Evolutionary conservation across 2,329 filamentous ascomycete species (phyloP).

Genomic region (Fusarium newnesense): DNA sequence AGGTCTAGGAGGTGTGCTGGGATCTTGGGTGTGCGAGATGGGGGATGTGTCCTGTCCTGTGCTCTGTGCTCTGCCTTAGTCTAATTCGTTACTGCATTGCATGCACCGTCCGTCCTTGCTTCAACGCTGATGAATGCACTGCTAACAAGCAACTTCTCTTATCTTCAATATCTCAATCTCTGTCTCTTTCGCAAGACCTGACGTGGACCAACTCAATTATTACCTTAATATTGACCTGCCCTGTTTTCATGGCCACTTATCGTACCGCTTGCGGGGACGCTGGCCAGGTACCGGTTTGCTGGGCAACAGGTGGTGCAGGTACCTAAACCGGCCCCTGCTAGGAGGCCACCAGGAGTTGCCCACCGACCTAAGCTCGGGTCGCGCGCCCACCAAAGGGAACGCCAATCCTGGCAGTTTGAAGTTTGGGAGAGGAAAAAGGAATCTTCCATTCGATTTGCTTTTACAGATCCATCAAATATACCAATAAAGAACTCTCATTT

Average conservation of each 20-base stretch:
- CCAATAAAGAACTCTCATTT: conserved; percentile 1
- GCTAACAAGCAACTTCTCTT: conserved; percentile 9
- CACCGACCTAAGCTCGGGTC: conserved; percentile 17
- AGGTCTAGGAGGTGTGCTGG: conserved; percentile 7
- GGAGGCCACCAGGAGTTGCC: conserved; percentile 36
- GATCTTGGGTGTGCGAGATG: conserved; percentile 21
- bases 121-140: neutral
- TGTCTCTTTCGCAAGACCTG: neutral
- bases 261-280: conserved; percentile 35
- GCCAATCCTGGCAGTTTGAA: conserved; percentile 1
- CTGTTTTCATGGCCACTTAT: conserved; percentile 24
- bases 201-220: neutral
- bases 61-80: neutral
- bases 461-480: conserved; percentile 16
- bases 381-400: conserved; percentile 21
- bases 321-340: conserved; percentile 33
- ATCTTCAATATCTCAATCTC: neutral
- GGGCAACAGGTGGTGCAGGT: conserved; percentile 36
- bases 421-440: conserved; percentile 16
- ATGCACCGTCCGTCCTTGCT: conserved; percentile 1
- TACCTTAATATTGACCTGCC: neutral
- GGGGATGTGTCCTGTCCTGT: neutral
- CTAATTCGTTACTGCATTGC: neutral
- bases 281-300: conserved; percentile 33
- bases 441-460: conserved; percentile 31